Conservation (phyloP, 495 filamentous ascomycete genomes). For the Annulohypoxylon moriforme region DNA sequence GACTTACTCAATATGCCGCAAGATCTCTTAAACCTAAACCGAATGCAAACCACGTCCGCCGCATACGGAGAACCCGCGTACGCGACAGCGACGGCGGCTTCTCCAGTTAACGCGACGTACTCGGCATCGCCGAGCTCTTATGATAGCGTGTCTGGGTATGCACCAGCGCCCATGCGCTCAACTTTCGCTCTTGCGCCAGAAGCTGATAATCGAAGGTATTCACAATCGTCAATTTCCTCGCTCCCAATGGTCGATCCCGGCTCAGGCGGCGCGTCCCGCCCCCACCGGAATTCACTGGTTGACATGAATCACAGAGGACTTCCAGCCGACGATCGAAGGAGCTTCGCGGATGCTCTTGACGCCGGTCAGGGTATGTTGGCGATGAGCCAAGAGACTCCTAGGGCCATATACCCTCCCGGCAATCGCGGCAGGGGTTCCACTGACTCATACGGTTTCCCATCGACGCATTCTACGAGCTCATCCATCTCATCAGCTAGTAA, state of each 20-base stretch:
- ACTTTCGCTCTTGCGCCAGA: constrained; percentile 66
- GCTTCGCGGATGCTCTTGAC: constrained; percentile 85
- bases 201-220: constrained; percentile 80
- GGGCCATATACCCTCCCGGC: constrained; percentile 84
- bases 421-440: constrained; percentile 71
- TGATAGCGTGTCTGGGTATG: constrained; percentile 68
- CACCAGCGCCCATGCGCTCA: constrained; percentile 71
- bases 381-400: constrained; percentile 89
- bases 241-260: constrained; percentile 58
- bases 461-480: constrained; percentile 90
- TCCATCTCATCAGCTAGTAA: constrained; percentile 86
- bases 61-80: constrained; percentile 61
- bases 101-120: constrained; percentile 72
- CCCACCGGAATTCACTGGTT: constrained; percentile 68
- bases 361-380: constrained; percentile 88
- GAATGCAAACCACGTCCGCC: constrained; percentile 62
- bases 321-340: constrained; percentile 70
- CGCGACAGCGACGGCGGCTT: constrained; percentile 64
- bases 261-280: constrained; percentile 51
- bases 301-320: constrained; percentile 69
- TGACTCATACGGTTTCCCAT: constrained; percentile 95
- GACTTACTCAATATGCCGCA: constrained; percentile 79
- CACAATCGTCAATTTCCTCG: constrained; percentile 86
- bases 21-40: constrained; percentile 74
- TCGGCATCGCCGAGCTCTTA: constrained; percentile 76